Percentiles rank a stretch among this genome's conserved stretches.
phyloP scores from a whole-genome alignment of 805 yeast genomes.

The Sungouiozyma ichnusensis region DNA sequence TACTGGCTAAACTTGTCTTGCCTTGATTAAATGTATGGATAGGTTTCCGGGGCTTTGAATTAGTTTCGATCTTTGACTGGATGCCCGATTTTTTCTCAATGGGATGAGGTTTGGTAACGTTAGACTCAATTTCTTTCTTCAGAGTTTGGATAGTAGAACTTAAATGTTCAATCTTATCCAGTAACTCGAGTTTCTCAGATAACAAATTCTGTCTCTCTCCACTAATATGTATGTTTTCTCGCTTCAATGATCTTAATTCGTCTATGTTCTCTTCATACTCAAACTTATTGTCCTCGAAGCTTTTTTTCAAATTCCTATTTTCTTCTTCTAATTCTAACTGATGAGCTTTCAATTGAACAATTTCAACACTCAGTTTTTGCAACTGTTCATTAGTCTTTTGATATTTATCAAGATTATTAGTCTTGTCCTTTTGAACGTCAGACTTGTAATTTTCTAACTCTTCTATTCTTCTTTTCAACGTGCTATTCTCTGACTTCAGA shows the following conservation, averaged over 20 bases:
- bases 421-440: constrained; percentile 13
- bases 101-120: background rate
- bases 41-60: too few relatives aligned
- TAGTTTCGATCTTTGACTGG: background rate
- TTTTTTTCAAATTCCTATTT: constrained; percentile 16
- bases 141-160: constrained; percentile 9
- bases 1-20: background rate
- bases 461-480: constrained; percentile 12
- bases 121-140: constrained; percentile 7
- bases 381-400: constrained; percentile 22
- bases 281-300: constrained; percentile 10
- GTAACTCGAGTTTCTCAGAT: constrained; percentile 18
- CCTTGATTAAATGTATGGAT: background rate
- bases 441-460: constrained; percentile 13
- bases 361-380: constrained; percentile 22
- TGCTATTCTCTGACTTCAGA: constrained; percentile 22
- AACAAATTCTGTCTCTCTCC: constrained; percentile 14
- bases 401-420: constrained; percentile 9
- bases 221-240: constrained; percentile 11
- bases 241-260: constrained; percentile 13
- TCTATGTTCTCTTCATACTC: constrained; percentile 13
- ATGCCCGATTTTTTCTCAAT: background rate
- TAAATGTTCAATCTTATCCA: constrained; percentile 18
- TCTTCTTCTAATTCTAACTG: constrained; percentile 22
- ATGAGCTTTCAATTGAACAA: constrained; percentile 22